These are phyloP conservation scores for Orbilia brochopaga DNA, from an alignment of 2,329 filamentous ascomycete species.

Conservation along the genomic window DNA sequence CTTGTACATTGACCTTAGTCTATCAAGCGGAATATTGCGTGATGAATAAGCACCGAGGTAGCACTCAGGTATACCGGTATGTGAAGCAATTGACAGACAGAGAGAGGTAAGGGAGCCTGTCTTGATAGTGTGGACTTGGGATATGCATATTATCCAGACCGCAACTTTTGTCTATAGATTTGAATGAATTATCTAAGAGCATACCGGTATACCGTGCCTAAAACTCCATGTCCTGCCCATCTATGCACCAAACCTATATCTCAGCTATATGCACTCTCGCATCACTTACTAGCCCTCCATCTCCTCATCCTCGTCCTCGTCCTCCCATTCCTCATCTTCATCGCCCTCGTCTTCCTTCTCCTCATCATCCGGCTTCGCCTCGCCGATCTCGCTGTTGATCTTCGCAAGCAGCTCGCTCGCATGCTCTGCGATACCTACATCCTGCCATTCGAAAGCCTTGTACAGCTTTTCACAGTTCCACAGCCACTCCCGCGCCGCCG, in stretches of 20 bases:
- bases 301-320: constrained; percentile 60
- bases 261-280: background rate
- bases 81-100: too few species aligned
- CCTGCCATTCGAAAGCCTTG: constrained; percentile 79
- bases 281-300: constrained; percentile 63
- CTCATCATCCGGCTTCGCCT: constrained; percentile 64
- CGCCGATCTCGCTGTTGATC: constrained; percentile 70
- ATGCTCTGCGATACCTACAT: constrained; percentile 77
- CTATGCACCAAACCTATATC: background rate
- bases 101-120: too few species aligned
- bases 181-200: too few species aligned
- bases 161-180: too few species aligned
- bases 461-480: constrained; percentile 66
- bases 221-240: too few species aligned
- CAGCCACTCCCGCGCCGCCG: constrained; percentile 55
- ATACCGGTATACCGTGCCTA: too few species aligned
- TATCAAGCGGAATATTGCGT: too few species aligned
- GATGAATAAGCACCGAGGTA: too few species aligned
- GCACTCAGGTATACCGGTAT: too few species aligned
- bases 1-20: too few species aligned
- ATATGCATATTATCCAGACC: too few species aligned
- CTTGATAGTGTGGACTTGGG: too few species aligned
- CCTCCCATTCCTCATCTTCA: constrained; percentile 62
- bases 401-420: constrained; percentile 71
- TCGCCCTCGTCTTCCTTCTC: constrained; percentile 64